phyloP scores from a whole-genome alignment of 257 asterid species.

The Ligustrum vulgare region DNA sequence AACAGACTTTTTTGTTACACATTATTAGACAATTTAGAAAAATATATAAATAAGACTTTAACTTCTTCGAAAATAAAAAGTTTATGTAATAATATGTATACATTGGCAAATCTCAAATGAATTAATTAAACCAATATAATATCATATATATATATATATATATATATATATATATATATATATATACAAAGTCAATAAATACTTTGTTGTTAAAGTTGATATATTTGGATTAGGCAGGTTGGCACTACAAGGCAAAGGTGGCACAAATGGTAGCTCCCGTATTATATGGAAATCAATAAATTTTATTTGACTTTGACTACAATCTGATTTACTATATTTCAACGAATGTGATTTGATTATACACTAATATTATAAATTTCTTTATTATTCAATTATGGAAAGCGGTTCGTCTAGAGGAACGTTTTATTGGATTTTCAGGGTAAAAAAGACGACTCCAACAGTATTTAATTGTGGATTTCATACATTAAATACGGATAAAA shows the following conservation, averaged over 20 bases:
- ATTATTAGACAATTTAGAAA: too few relatives aligned
- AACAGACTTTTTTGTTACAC: background rate
- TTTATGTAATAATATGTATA: too few relatives aligned
- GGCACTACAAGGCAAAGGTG: slow-evolving; percentile 13
- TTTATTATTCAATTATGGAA: background rate
- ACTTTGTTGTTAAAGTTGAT: background rate
- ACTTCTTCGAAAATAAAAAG: too few relatives aligned
- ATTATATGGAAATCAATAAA: background rate
- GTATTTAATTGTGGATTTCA: background rate
- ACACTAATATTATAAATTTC: too few relatives aligned
- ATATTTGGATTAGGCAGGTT: slow-evolving; percentile 20
- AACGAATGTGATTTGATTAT: too few relatives aligned
- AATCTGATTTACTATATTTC: background rate
- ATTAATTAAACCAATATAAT: background rate
- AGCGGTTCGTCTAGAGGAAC: background rate
- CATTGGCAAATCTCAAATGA: too few relatives aligned
- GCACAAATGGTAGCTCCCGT: slow-evolving; percentile 10
- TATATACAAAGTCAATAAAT: too few relatives aligned
- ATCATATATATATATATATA: background rate
- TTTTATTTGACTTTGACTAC: background rate
- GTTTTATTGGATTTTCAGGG: too few relatives aligned
- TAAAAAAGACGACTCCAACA: too few relatives aligned
- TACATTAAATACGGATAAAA: background rate
- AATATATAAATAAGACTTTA: too few relatives aligned
- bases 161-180: too few relatives aligned